Base-by-base conservation (phyloP, 2,329 filamentous ascomycete genomes). In the Plectosphaerella plurivora region DNA sequence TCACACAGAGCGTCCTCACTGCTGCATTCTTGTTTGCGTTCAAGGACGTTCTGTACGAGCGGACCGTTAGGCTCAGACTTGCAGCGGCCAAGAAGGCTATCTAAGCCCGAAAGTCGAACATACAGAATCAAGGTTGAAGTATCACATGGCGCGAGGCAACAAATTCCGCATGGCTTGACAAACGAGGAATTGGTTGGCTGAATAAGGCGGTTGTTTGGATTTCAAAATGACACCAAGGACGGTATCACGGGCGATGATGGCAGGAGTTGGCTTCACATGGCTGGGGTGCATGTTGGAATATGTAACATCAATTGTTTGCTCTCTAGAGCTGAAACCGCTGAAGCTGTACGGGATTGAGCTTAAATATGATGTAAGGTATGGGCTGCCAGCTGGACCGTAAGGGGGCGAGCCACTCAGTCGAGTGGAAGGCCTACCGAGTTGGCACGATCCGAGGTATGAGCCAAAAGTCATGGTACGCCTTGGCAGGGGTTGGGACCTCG, bases 1-100 rank as follows among this genome's bases (percentile, higher is more conserved):
- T 99, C 60, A 92, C 91, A 18, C 94, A 99, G 74, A 97, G 92
- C 66, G 94, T 97, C 45, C 81, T 99, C 56, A 99, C 94, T 5
- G 94, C 94, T 6, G 94, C 94, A 3, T 91, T 97, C 72, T 76
- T 99, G 53, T 99, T 99, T 68, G 94, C 92, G 2, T 97, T 99
- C 77, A 99, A 99, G 78, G 94, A 99, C 67, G 89, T 91, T 7
- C 80, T 99, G 6, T 99, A 97, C 68, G 89, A 91, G 63, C 84
- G 88, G 70, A 92, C 86, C 0, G 73, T 93, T 49, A 82, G 77
- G 62, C 81, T 91, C 33, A 79, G 89, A 50, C 68, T 71, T 52
- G 61, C 65, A 20, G 65, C 72, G 44, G 66, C 70, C 50, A 73
- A 69, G 62, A 77, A 70, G 65, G 62, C 65, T 22, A 47, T 52